Conservation (phyloP, 75 land plant species). For the Pinus albicaulis region DNA sequence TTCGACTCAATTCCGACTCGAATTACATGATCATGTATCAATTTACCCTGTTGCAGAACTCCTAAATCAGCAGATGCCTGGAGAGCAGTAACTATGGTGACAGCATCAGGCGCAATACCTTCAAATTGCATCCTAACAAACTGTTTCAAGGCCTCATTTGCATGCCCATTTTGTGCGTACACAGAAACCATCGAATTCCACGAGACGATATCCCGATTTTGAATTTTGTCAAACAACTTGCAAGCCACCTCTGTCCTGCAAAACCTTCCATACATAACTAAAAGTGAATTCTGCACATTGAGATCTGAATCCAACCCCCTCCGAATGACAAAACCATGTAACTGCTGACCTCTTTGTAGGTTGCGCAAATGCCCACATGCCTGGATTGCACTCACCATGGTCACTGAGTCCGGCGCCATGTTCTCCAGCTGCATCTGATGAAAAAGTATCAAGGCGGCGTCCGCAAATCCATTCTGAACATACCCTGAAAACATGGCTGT, state of each 20-base stretch:
- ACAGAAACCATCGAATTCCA: slow-evolving; percentile 15
- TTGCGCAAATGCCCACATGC: not conserved
- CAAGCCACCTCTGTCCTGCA: not conserved
- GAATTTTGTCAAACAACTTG: slow-evolving; percentile 10
- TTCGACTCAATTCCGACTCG: slow-evolving; percentile 8
- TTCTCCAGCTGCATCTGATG: slow-evolving; percentile 7
- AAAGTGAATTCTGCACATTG: slow-evolving; percentile 8
- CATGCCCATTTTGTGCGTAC: slow-evolving; percentile 14
- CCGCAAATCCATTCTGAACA: not conserved
- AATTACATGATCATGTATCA: slow-evolving; percentile 13
- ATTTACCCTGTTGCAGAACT: slow-evolving; percentile 7
- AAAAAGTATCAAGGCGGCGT: slow-evolving; percentile 9
- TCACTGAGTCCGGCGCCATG: not conserved
- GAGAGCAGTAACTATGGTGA: slow-evolving; percentile 3
- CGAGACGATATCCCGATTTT: slow-evolving; percentile 10
- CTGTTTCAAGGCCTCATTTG: slow-evolving; percentile 5
- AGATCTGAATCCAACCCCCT: not conserved
- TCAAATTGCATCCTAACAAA: slow-evolving; percentile 6
- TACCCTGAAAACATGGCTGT: slow-evolving; percentile 16
- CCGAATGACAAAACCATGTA: slow-evolving; percentile 11
- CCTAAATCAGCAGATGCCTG: slow-evolving; percentile 19
- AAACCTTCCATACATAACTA: slow-evolving; percentile 17
- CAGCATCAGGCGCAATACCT: slow-evolving; percentile 5
- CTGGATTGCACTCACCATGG: slow-evolving; percentile 12
- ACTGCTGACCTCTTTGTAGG: not conserved